Evolutionary conservation across 768 basidiomycete genomes (phyloP).

Genomic region (Trametes villosa): DNA sequence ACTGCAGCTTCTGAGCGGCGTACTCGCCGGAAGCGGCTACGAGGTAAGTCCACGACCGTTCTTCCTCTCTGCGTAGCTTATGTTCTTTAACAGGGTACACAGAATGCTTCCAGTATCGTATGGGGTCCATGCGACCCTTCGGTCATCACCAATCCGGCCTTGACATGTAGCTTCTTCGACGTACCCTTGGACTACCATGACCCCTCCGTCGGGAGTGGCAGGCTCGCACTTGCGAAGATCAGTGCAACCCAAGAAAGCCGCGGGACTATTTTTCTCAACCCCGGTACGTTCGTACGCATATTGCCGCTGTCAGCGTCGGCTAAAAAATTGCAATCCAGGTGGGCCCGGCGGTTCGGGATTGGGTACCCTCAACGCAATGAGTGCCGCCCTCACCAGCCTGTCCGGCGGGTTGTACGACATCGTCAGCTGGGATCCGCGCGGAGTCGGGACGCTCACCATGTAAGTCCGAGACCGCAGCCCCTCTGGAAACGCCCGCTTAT

Average conservation of each 20-base stretch:
- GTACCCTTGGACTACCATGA: constrained; percentile 19
- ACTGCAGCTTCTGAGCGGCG: no score
- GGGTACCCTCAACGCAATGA: neutral
- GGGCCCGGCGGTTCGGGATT: constrained; percentile 2
- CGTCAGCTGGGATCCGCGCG: constrained; percentile 20
- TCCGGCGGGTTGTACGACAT: constrained; percentile 17
- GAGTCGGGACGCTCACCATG: constrained; percentile 12
- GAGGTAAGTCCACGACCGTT: no score
- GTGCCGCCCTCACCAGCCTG: neutral
- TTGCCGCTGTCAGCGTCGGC: neutral
- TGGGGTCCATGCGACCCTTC: constrained; percentile 7
- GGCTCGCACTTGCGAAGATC: neutral
- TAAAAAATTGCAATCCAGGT: neutral
- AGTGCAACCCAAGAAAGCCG: neutral
- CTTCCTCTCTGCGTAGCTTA: no score
- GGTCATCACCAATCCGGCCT: neutral
- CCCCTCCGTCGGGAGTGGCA: neutral
- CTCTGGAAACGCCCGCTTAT: no score
- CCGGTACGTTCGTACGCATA: neutral
- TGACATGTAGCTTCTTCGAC: constrained; percentile 8
- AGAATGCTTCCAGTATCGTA: neutral
- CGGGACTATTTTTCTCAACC: neutral
- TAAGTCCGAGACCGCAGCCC: neutral
- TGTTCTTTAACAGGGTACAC: no score
- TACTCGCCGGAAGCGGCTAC: no score